These are phyloP conservation scores for Beauveria asiatica DNA, from an alignment of 2,329 filamentous ascomycete genomes.

Conservation along the genomic window DNA sequence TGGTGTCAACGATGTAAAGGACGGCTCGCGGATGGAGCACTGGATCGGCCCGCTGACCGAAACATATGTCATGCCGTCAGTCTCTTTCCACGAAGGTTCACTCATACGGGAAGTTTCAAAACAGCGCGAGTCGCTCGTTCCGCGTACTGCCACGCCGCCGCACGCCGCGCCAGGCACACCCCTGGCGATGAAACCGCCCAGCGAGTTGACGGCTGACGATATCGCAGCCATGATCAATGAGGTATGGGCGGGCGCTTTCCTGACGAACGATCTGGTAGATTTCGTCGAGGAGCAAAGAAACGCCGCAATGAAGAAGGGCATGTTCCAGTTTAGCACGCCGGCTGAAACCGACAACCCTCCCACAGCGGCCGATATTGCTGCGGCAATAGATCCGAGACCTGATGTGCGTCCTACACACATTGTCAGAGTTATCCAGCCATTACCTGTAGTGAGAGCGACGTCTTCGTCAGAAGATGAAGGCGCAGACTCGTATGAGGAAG, in stretches of 20 bases:
- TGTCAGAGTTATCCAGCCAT: neutral
- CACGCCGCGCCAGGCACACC: neutral
- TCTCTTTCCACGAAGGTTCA: neutral
- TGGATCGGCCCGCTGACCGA: slow-evolving; percentile 18
- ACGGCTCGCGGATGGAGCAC: slow-evolving; percentile 18
- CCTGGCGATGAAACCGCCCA: slow-evolving; percentile 3
- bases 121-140: neutral
- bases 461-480: neutral
- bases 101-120: neutral
- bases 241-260: neutral
- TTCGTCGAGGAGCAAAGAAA: neutral
- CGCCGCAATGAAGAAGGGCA: neutral
- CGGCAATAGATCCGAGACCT: neutral
- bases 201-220: neutral
- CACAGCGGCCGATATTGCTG: neutral
- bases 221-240: neutral
- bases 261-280: neutral
- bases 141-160: neutral
- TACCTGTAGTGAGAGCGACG: neutral
- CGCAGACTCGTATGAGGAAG: neutral
- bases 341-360: neutral
- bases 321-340: neutral
- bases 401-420: neutral
- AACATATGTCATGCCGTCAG: neutral
- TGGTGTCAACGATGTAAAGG: slow-evolving; percentile 21